Evolutionary conservation across 164 flowering plant species (phyloP).

Genomic region (Euptelea pleiosperma): DNA sequence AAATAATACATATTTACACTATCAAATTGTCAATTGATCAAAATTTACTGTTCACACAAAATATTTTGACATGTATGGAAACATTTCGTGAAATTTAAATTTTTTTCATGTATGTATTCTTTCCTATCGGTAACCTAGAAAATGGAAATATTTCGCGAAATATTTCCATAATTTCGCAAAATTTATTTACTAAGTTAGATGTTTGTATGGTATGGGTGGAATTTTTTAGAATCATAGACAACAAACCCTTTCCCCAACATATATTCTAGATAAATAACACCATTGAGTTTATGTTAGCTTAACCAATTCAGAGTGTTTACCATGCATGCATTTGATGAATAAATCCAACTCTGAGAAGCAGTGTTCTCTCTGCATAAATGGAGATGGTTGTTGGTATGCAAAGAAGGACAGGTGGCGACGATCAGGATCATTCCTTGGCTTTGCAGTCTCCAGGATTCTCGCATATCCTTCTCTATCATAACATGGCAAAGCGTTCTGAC

Average conservation of each 20-base stretch:
- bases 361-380: constrained; percentile 43
- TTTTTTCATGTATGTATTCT: too few relatives aligned
- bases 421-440: constrained; percentile 76
- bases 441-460: constrained; percentile 58
- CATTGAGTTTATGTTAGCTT: not conserved
- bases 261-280: not conserved
- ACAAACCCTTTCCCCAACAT: not conserved
- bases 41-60: too few relatives aligned
- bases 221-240: too few relatives aligned
- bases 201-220: too few relatives aligned
- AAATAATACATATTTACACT: too few relatives aligned
- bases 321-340: constrained; percentile 72
- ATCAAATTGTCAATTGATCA: too few relatives aligned
- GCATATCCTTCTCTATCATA: constrained; percentile 54
- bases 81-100: too few relatives aligned
- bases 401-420: constrained; percentile 54
- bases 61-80: too few relatives aligned
- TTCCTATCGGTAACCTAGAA: too few relatives aligned
- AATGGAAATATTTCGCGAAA: too few relatives aligned
- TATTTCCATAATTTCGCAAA: too few relatives aligned
- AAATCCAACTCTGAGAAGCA: constrained; percentile 51
- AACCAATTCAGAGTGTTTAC: constrained; percentile 27
- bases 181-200: too few relatives aligned
- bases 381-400: constrained; percentile 52
- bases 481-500: constrained; percentile 57